Evolutionary conservation across 345 rosid genomes (phyloP), one percentile per base, ranked within the genome.

Genomic region (Noccaea caerulescens): DNA sequence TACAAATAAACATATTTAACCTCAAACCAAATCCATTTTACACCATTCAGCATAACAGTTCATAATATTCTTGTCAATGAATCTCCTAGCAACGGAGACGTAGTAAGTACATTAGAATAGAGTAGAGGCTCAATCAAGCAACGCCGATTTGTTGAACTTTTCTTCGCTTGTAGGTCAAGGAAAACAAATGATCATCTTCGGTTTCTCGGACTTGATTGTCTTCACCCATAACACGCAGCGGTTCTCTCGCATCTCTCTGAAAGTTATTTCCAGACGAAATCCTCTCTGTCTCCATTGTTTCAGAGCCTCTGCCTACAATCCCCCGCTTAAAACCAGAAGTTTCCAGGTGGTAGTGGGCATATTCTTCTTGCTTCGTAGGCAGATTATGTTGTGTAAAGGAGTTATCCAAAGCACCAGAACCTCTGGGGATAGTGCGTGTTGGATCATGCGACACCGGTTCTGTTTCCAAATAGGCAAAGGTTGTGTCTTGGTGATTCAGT

Each of bases 111-210:
- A 32, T 10, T 42, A 52, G 23, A 33, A 56, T 44, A 45, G 10
- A 7, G 42, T 39, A 25, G 11, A 30, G 7, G 11, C 37, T 62
- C 61, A 20, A 1, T 20, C 23, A 71, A 33, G 76, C 33, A 3
- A 53, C 8, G 37, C 25, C 39, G 10, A 55, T 46, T 25, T 65
- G 13, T 20, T 56, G 75, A 76, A 76, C 60, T 60, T 84, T 85
- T 77, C 87, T 82, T 47, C 92, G 83, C 67, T 87, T 87, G 77
- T 85, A 84, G 8, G 86, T 84, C 79, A 82, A 78, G 43, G 86
- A 84, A 71, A 72, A 69, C 51, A 64, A 53, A 32, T 51, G 58
- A 42, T 80, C 82, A 63, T 58, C 76, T 39, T 60, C 71, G 2
- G 68, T 60, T 62, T 83, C 72, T 66, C 76, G 76, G 39, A 78